Base-by-base conservation (phyloP, 176 grass and related monocot species). In the Zea luxurians region DNA sequence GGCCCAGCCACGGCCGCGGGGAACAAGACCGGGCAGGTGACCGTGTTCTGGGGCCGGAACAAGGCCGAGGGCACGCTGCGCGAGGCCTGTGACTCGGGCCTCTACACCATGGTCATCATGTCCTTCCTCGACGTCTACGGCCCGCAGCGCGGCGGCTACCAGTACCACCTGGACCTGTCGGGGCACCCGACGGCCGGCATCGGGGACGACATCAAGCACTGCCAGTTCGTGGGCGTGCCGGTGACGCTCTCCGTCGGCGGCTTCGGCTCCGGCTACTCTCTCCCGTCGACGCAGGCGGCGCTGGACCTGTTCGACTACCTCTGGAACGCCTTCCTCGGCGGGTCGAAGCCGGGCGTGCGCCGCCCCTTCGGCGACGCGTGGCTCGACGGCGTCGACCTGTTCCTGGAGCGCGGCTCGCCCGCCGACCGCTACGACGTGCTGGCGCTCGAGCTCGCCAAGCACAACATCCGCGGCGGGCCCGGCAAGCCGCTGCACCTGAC, bases 401-500 rank as follows among this genome's bases (percentile, higher is more conserved):
- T 75, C 61, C 61, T 78, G 5, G 75, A 78, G 55, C 60, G 5
- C 40, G 75, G 61, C 9, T 12, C 75, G 10, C 0, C 61, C 15
- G 34, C 73, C 40, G 73, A 78, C 48, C 2, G n/a, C 17, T 79
- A 79, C 64, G 63, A 68, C 64, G 63, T 68, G 36, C 77, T 79
- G 37, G 77, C 77, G 76, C 63, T 66, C 10, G 76, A 78, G 76
- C 76, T 78, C 0, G 76, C 76, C 1, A 78, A 67, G 76, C 76
- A 48, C 48, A 78, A 78, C 63, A 54, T 78, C 76, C 76, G 76
- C 11, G 76, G 76, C 11, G 76, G 62, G 0, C 36, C 62, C 6
- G 76, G 76, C 6, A 78, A 67, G 63, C 76, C 76, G 76, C 62
- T 78, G 62, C 76, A 67, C 76, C 76, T 78, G 47, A 70, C 85